These are phyloP conservation scores for Lentinus tigrinus DNA, from an alignment of 768 basidiomycete species.

Conservation along the genomic window DNA sequence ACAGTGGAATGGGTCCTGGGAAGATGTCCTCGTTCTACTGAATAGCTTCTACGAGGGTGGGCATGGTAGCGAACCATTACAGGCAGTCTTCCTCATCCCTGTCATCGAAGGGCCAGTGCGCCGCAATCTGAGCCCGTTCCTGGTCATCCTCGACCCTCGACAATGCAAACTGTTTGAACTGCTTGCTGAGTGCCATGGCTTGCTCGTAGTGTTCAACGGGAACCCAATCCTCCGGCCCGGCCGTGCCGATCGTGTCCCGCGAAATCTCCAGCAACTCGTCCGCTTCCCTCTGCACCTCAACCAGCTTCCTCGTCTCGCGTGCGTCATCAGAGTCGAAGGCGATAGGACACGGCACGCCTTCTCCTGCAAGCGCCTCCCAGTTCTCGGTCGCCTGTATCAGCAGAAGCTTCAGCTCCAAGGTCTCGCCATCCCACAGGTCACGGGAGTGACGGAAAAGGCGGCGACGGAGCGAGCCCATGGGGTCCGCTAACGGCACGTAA, in stretches of 20 bases:
- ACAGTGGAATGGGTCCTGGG: no score
- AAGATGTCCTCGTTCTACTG: no score
- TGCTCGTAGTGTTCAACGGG: constrained; percentile 39
- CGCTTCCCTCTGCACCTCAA: constrained; percentile 28
- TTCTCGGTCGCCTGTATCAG: constrained; percentile 36
- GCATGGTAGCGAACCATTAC: no score
- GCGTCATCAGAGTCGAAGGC: constrained; percentile 39
- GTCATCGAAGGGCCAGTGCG: constrained; percentile 47
- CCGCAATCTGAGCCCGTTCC: constrained; percentile 38
- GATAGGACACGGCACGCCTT: constrained; percentile 25
- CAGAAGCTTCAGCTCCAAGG: constrained; percentile 42
- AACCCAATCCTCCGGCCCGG: constrained; percentile 45
- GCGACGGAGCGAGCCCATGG: constrained; percentile 33
- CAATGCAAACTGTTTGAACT: constrained; percentile 36
- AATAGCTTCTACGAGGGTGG: no score
- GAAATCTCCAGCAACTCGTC: constrained; percentile 32
- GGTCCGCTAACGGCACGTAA: constrained; percentile 39
- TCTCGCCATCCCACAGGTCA: constrained; percentile 52
- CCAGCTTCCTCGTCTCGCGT: constrained; percentile 39
- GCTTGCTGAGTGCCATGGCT: constrained; percentile 34
- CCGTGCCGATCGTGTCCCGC: constrained; percentile 30
- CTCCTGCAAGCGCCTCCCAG: constrained; percentile 25
- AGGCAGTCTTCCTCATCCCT: constrained; percentile 38
- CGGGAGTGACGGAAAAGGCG: constrained; percentile 45
- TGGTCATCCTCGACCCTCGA: constrained; percentile 30